These are phyloP conservation scores for Clathrospora elynae DNA, from an alignment of 2,329 filamentous ascomycete genomes.

Conservation along the genomic window DNA sequence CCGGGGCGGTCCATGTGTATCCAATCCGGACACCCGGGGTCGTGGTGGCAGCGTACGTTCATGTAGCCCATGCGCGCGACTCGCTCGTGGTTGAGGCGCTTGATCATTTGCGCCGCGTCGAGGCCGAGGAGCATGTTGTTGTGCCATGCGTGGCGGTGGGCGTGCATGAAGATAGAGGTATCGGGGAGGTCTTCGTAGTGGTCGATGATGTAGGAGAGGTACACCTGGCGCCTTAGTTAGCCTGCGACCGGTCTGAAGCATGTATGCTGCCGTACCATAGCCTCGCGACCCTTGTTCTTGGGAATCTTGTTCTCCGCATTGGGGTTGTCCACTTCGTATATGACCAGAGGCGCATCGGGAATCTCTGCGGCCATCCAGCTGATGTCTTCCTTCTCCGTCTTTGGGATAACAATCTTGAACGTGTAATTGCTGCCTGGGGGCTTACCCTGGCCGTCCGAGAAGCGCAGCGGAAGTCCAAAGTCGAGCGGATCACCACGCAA, in stretches of 20 bases:
- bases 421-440: constrained; percentile 45
- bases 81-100: constrained; percentile 57
- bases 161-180: constrained; percentile 65
- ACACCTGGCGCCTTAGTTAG: constrained; percentile 43
- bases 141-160: constrained; percentile 62
- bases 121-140: constrained; percentile 61
- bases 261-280: constrained; percentile 51
- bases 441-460: constrained; percentile 38
- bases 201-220: constrained; percentile 67
- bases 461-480: constrained; percentile 44
- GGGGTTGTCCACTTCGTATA: constrained; percentile 61
- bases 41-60: constrained; percentile 64
- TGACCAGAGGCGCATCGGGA: constrained; percentile 45
- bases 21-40: constrained; percentile 64
- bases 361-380: constrained; percentile 46
- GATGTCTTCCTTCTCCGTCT: constrained; percentile 47
- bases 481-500: constrained; percentile 39
- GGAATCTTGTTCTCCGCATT: constrained; percentile 57
- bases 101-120: constrained; percentile 58
- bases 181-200: constrained; percentile 65
- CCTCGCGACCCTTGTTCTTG: constrained; percentile 66
- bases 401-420: constrained; percentile 44
- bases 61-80: constrained; percentile 62
- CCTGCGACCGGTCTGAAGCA: background rate
- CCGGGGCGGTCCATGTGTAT: constrained; percentile 55